Percentiles rank a stretch among this genome's conserved stretches.
phyloP scores from a whole-genome alignment of 1,284 basidiomycete species.

The Moesziomyces antarcticus region DNA sequence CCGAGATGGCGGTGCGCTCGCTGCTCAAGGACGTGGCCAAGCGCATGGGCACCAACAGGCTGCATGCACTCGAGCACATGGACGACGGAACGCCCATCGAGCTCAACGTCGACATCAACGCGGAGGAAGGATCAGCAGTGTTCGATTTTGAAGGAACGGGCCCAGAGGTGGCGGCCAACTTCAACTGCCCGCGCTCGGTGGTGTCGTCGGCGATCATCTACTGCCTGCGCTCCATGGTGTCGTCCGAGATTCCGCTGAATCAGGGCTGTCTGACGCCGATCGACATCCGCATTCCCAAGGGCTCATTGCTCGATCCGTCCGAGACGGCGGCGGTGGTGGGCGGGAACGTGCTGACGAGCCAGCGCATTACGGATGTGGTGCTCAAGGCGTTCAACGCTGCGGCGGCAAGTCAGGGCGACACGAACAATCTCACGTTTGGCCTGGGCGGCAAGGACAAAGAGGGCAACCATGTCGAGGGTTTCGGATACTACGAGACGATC shows the following conservation, averaged over 20 bases:
- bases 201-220: conserved; percentile 94
- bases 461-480: conserved; percentile 80
- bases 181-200: conserved; percentile 80
- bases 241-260: conserved; percentile 91
- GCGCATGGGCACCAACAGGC: conserved; percentile 73
- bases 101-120: conserved; percentile 83
- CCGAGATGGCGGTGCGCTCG: conserved; percentile 86
- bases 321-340: conserved; percentile 84
- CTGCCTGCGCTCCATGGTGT: conserved; percentile 89
- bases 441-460: conserved; percentile 84
- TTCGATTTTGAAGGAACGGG: conserved; percentile 88
- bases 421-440: conserved; percentile 90
- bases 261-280: conserved; percentile 82
- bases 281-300: conserved; percentile 81
- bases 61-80: conserved; percentile 75
- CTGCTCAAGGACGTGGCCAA: conserved; percentile 82
- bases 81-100: conserved; percentile 74
- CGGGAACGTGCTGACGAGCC: conserved; percentile 90
- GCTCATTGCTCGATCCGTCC: conserved; percentile 83
- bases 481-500: conserved; percentile 97
- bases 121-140: conserved; percentile 79
- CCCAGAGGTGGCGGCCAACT: conserved; percentile 86
- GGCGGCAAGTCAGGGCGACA: conserved; percentile 91
- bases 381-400: conserved; percentile 91
- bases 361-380: conserved; percentile 94